A percentile compares a stretch with the other conserved stretches of the same genome.
phyloP scores from a whole-genome alignment of 2,329 filamentous ascomycete species.

The Fusarium falciforme region DNA sequence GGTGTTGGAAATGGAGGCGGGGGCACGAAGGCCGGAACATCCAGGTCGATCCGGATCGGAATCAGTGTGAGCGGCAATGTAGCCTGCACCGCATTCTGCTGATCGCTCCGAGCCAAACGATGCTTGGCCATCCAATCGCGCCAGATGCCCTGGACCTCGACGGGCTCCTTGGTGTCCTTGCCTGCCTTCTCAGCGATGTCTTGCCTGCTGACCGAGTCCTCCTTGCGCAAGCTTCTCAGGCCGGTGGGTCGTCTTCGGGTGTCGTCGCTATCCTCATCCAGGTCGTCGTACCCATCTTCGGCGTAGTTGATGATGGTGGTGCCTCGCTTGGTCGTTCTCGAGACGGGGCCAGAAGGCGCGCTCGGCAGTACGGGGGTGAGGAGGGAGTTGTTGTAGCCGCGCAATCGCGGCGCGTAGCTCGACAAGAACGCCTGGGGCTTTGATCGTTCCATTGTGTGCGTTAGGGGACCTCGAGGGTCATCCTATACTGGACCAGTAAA shows the following conservation, averaged over 20 bases:
- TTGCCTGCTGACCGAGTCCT: constrained; percentile 72
- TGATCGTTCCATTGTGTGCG: constrained; percentile 60
- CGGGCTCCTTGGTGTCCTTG: constrained; percentile 82
- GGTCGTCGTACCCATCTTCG: constrained; percentile 91
- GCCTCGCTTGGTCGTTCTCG: constrained; percentile 95
- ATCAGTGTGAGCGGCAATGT: constrained; percentile 89
- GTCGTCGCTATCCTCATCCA: constrained; percentile 79
- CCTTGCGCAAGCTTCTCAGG: constrained; percentile 82
- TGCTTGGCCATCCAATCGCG: constrained; percentile 94
- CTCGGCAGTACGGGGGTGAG: constrained; percentile 85
- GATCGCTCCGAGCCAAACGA: constrained; percentile 64
- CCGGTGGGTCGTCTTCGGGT: constrained; percentile 83
- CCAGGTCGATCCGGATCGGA: constrained; percentile 95
- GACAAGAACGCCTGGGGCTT: constrained; percentile 88
- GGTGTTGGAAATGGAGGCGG: constrained; percentile 73
- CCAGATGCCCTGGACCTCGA: constrained; percentile 90
- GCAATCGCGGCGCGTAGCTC: constrained; percentile 89
- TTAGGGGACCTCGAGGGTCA: constrained; percentile 40
- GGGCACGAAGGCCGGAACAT: constrained; percentile 82
- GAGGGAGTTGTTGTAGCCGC: constrained; percentile 91
- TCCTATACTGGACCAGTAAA: constrained; percentile 45
- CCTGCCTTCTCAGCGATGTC: constrained; percentile 81
- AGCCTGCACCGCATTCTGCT: constrained; percentile 73
- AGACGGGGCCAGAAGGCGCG: constrained; percentile 70
- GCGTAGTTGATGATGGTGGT: constrained; percentile 98